These are phyloP conservation scores for Boletus patriciae DNA, from an alignment of 768 basidiomycete species.

Conservation along the genomic window DNA sequence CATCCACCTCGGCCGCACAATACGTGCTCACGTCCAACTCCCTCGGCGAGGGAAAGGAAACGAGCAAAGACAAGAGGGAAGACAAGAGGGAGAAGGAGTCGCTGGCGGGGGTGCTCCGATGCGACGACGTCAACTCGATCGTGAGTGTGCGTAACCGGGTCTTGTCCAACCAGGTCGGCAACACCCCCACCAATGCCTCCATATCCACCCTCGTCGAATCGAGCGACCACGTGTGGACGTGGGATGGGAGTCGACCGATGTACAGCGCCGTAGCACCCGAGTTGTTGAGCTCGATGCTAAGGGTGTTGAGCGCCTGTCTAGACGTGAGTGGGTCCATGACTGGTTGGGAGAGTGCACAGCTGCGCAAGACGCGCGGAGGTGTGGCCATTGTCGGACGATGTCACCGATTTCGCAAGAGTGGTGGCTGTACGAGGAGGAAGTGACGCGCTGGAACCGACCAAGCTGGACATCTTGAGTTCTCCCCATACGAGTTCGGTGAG, in stretches of 20 bases:
- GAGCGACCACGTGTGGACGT: constrained; percentile 11
- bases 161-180: too few relatives aligned
- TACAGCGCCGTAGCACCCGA: neutral
- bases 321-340: constrained; percentile 11
- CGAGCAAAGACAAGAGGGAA: constrained; percentile 13
- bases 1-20: constrained; percentile 23
- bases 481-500: constrained; percentile 27
- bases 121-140: constrained; percentile 29
- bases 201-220: too few relatives aligned
- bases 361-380: constrained; percentile 4
- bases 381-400: constrained; percentile 11
- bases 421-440: too few relatives aligned
- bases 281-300: constrained; percentile 10
- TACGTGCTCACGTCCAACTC: too few relatives aligned
- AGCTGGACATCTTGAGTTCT: constrained; percentile 23
- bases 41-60: constrained; percentile 14
- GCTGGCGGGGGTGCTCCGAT: constrained; percentile 25
- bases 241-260: constrained; percentile 4
- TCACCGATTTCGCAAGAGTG: constrained; percentile 7
- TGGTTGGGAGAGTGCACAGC: constrained; percentile 11
- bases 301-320: constrained; percentile 3
- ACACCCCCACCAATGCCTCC: too few relatives aligned
- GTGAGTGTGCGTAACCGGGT: too few relatives aligned
- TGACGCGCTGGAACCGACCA: constrained; percentile 22
- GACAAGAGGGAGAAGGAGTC: constrained; percentile 23